Conservation (phyloP, 2,329 filamentous ascomycete species). For the Capronia americana region DNA sequence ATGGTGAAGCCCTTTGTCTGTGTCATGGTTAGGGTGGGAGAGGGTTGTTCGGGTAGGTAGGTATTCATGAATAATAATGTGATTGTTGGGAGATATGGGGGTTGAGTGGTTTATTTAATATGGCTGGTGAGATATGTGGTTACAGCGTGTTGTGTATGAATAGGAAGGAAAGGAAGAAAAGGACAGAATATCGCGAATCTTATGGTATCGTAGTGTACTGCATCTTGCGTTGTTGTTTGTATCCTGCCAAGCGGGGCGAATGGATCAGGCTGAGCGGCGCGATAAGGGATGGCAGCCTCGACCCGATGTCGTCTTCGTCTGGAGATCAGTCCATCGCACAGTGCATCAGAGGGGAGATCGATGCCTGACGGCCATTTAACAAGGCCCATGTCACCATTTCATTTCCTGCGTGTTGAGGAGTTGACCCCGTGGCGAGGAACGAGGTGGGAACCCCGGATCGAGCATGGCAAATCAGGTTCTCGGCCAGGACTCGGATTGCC, state of each 20-base stretch:
- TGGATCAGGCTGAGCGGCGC: slow-evolving; percentile 18
- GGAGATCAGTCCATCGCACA: neutral
- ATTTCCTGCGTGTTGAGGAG: neutral
- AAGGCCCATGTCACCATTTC: neutral
- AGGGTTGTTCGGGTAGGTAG: neutral
- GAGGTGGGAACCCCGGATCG: slow-evolving; percentile 10
- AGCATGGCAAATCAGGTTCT: slow-evolving; percentile 1
- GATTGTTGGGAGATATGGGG: neutral
- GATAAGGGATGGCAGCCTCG: slow-evolving; percentile 19
- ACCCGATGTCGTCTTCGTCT: neutral
- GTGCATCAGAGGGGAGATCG: neutral
- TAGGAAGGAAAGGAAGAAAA: neutral
- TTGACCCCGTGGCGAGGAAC: neutral
- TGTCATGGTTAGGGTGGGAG: slow-evolving; percentile 12
- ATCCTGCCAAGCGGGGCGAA: slow-evolving; percentile 21
- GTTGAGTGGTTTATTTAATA: neutral
- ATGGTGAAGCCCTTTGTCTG: slow-evolving; percentile 22
- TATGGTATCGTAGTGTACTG: slow-evolving; percentile 26
- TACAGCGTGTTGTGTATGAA: neutral
- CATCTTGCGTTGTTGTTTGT: slow-evolving; percentile 34
- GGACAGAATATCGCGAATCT: slow-evolving; percentile 3
- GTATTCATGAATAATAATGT: neutral
- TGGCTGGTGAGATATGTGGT: neutral
- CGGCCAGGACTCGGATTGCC: slow-evolving; percentile 15
- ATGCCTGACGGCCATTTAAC: slow-evolving; percentile 13